Percentiles rank a stretch among this genome's conserved stretches.
phyloP scores from a whole-genome alignment of 75 land plant species.

The Picea glauca region DNA sequence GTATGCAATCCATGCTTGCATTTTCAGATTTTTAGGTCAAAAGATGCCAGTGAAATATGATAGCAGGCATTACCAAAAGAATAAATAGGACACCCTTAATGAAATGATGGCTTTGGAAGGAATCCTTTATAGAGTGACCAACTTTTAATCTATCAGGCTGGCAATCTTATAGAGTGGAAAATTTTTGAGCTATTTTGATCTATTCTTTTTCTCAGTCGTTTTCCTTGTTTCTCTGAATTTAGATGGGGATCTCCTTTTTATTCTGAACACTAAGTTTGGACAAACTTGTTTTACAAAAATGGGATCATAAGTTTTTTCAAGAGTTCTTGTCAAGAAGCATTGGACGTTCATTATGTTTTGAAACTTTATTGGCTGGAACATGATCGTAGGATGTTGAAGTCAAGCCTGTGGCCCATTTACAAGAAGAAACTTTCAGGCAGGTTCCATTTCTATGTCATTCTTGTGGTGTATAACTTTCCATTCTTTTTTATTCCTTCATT shows the following conservation, averaged over 20 bases:
- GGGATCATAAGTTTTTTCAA: background rate
- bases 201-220: background rate
- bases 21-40: background rate
- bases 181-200: background rate
- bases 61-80: background rate
- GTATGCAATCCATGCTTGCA: conserved; percentile 13
- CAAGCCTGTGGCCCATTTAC: conserved; percentile 39
- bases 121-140: background rate
- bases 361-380: conserved; percentile 1
- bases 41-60: background rate
- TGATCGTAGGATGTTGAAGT: conserved; percentile 41
- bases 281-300: background rate
- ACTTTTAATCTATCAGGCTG: background rate
- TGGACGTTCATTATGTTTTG: background rate
- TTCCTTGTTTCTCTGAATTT: background rate
- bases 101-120: background rate
- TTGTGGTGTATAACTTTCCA: background rate
- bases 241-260: background rate
- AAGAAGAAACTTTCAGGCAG: conserved; percentile 43
- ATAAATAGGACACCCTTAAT: background rate
- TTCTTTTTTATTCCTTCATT: conserved; percentile 4
- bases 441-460: conserved; percentile 5
- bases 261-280: background rate
- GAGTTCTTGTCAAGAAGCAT: background rate
- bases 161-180: background rate